Conservation (phyloP, 2,329 filamentous ascomycete genomes). For the Colletotrichum tropicale region DNA sequence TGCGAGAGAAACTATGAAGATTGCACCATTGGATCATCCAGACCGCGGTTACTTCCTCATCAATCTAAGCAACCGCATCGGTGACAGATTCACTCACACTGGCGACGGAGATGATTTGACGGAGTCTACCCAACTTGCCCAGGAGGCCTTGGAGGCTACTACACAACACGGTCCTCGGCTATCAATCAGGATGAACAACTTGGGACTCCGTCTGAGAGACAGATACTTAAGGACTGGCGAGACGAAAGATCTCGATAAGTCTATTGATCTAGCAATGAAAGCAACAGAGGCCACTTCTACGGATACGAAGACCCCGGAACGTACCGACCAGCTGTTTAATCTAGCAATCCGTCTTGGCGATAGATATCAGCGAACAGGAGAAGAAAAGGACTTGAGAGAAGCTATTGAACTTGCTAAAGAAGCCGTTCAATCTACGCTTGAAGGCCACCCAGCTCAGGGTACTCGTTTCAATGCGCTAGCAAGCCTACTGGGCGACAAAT, state of each 20-base stretch:
- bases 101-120: not conserved
- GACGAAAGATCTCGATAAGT: fast-evolving
- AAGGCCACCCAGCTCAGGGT: not conserved
- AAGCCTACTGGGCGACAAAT: not conserved
- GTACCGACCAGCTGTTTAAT: not conserved
- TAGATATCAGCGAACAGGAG: not conserved
- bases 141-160: not conserved
- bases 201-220: not conserved
- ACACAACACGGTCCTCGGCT: not conserved
- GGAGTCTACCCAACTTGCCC: not conserved
- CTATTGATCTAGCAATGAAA: fast-evolving
- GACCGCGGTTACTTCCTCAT: not conserved
- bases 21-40: not conserved
- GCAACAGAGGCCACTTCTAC: not conserved
- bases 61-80: not conserved
- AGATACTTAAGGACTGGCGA: not conserved
- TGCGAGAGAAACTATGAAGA: not conserved
- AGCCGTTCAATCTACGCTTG: not conserved
- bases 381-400: fast-evolving
- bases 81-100: not conserved
- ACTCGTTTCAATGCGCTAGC: not conserved
- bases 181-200: not conserved
- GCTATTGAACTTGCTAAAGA: not conserved
- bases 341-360: not conserved
- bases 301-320: not conserved